These are phyloP conservation scores for Rasamsonia emersonii DNA, from an alignment of 2,329 filamentous ascomycete species.

Conservation along the genomic window DNA sequence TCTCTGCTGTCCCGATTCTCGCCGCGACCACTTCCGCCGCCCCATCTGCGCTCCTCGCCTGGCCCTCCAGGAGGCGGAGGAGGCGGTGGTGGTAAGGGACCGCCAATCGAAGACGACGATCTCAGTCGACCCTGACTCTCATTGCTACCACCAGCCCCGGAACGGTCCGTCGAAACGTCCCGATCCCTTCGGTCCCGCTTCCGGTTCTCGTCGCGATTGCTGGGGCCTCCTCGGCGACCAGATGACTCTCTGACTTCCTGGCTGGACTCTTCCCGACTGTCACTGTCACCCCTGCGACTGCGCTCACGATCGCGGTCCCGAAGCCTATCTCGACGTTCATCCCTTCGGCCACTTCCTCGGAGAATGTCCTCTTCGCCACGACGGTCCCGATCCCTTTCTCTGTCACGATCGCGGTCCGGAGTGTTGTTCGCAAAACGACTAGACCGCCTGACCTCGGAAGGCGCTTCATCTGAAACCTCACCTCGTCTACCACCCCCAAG, in stretches of 20 bases:
- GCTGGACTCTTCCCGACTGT: conserved; percentile 13
- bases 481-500: conserved; percentile 21
- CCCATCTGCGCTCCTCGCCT: conserved; percentile 28
- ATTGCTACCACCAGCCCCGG: conserved; percentile 14
- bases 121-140: conserved; percentile 27
- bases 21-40: conserved; percentile 25
- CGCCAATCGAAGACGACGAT: conserved; percentile 25
- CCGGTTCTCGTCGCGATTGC: conserved; percentile 26
- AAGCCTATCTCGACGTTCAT: conserved; percentile 28
- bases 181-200: conserved; percentile 29
- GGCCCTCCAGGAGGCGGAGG: conserved; percentile 19
- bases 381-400: conserved; percentile 17
- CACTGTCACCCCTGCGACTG: conserved; percentile 24
- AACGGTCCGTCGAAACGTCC: conserved; percentile 21
- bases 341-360: conserved; percentile 21
- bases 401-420: conserved; percentile 22
- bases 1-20: conserved; percentile 23
- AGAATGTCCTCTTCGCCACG: conserved; percentile 19
- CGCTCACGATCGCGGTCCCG: conserved; percentile 26
- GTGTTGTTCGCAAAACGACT: conserved; percentile 19
- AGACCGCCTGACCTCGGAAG: conserved; percentile 23
- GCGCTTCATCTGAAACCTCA: conserved; percentile 27
- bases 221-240: conserved; percentile 19
- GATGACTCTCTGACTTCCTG: conserved; percentile 21
- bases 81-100: conserved; percentile 20